These are phyloP conservation scores for Gleditsia sinensis DNA, from an alignment of 306 rosid genomes.

Conservation along the genomic window DNA sequence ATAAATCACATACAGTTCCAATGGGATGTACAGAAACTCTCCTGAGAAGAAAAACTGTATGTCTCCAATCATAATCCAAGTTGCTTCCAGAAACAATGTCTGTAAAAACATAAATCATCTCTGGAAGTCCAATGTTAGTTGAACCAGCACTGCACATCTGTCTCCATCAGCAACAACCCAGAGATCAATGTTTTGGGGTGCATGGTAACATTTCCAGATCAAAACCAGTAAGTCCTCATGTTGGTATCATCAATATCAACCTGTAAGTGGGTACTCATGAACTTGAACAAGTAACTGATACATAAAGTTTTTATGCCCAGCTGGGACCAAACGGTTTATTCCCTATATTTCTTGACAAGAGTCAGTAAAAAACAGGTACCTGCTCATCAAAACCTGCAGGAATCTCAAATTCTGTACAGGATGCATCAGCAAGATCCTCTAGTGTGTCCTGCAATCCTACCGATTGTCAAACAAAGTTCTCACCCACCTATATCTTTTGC, in stretches of 20 bases:
- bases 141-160: slow-evolving; percentile 35
- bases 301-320: not conserved
- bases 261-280: slow-evolving; percentile 38
- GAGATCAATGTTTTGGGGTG: not conserved
- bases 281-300: slow-evolving; percentile 24
- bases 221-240: slow-evolving; percentile 60
- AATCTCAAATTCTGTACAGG: slow-evolving; percentile 65
- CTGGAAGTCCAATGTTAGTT: slow-evolving; percentile 47
- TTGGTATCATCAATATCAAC: slow-evolving; percentile 54
- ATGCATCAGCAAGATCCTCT: slow-evolving; percentile 58
- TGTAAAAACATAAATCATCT: slow-evolving; percentile 48
- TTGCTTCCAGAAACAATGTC: slow-evolving; percentile 43
- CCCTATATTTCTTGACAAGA: not conserved
- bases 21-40: slow-evolving; percentile 32
- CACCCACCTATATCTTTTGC: not conserved
- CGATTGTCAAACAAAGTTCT: not conserved
- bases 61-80: slow-evolving; percentile 36
- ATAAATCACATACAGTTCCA: slow-evolving; percentile 24
- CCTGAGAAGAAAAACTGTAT: slow-evolving; percentile 25
- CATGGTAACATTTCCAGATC: slow-evolving; percentile 32
- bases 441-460: slow-evolving; percentile 50
- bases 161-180: not conserved
- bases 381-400: no score
- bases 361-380: slow-evolving; percentile 41
- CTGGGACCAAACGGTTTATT: slow-evolving; percentile 15